Conservation (phyloP, 306 rosid genomes). For the Alnus glutinosa region DNA sequence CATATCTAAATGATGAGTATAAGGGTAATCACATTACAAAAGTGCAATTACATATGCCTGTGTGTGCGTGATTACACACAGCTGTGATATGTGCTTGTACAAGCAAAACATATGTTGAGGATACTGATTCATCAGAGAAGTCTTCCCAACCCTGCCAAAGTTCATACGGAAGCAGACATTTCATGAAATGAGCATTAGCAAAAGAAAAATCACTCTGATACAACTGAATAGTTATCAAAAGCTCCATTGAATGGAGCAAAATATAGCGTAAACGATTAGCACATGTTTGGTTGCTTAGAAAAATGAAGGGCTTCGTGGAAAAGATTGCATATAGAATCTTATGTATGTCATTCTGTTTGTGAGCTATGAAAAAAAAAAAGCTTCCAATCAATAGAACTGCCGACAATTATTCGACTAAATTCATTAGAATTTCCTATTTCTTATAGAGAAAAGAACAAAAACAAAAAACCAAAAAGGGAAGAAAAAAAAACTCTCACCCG, state of each 20-base stretch:
- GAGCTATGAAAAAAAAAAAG: not conserved
- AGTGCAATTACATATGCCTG: not conserved
- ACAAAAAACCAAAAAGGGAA: not conserved
- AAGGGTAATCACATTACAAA: not conserved
- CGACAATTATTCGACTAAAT: not conserved
- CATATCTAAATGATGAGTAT: constrained; percentile 35
- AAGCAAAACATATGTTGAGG: not conserved
- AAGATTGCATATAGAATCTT: not conserved
- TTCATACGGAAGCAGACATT: not conserved
- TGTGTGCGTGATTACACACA: not conserved
- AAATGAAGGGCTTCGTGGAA: not conserved
- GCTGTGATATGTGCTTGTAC: not conserved
- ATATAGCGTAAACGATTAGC: not conserved
- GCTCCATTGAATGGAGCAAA: not conserved
- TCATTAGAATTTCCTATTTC: not conserved
- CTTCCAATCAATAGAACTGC: not conserved
- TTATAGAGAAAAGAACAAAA: not conserved
- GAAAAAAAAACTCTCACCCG: not conserved
- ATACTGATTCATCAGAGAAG: constrained; percentile 67
- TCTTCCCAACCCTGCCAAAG: constrained; percentile 64
- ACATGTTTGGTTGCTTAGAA: not conserved
- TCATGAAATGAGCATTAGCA: constrained; percentile 1
- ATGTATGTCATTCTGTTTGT: not conserved
- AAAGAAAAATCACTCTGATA: not conserved
- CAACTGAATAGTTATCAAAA: not conserved